Evolutionary conservation across 2,329 filamentous ascomycete genomes (phyloP).

Genomic region (Knufia petricola): DNA sequence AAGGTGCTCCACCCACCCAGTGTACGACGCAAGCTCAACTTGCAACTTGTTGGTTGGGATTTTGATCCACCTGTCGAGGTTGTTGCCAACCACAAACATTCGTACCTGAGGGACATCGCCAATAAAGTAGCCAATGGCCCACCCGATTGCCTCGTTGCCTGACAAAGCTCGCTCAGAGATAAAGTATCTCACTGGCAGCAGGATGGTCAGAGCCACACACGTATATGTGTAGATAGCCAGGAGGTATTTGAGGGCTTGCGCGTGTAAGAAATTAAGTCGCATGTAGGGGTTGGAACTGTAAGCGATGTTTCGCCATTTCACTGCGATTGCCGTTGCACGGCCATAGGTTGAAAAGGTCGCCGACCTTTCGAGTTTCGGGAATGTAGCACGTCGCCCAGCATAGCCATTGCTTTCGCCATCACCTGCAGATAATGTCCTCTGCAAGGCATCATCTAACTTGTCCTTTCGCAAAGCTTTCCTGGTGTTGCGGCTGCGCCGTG

Average conservation of each 20-base stretch:
- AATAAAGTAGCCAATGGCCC: slow-evolving; percentile 83
- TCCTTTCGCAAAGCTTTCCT: neutral
- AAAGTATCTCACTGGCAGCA: slow-evolving; percentile 62
- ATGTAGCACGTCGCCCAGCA: neutral
- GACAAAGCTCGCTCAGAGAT: slow-evolving; percentile 58
- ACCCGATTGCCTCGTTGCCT: slow-evolving; percentile 74
- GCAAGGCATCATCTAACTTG: neutral
- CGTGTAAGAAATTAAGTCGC: slow-evolving; percentile 69
- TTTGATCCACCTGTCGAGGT: slow-evolving; percentile 65
- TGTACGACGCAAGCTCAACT: neutral
- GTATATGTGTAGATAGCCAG: slow-evolving; percentile 74
- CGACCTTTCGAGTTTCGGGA: neutral
- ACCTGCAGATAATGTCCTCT: neutral
- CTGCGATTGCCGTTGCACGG: slow-evolving; percentile 1
- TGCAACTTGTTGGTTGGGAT: slow-evolving; percentile 43
- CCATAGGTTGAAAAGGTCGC: slow-evolving; percentile 4
- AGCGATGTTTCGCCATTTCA: slow-evolving; percentile 4
- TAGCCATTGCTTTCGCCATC: neutral
- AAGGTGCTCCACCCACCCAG: slow-evolving; percentile 56
- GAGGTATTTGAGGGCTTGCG: slow-evolving; percentile 64
- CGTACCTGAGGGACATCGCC: slow-evolving; percentile 66
- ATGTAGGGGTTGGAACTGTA: slow-evolving; percentile 44
- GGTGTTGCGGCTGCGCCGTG: neutral
- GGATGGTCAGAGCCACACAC: slow-evolving; percentile 54
- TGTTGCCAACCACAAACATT: slow-evolving; percentile 57